A percentile compares a stretch with the other conserved stretches of the same genome.
phyloP scores from a whole-genome alignment of 2,329 filamentous ascomycete genomes.

The Verticillium isaacii region DNA sequence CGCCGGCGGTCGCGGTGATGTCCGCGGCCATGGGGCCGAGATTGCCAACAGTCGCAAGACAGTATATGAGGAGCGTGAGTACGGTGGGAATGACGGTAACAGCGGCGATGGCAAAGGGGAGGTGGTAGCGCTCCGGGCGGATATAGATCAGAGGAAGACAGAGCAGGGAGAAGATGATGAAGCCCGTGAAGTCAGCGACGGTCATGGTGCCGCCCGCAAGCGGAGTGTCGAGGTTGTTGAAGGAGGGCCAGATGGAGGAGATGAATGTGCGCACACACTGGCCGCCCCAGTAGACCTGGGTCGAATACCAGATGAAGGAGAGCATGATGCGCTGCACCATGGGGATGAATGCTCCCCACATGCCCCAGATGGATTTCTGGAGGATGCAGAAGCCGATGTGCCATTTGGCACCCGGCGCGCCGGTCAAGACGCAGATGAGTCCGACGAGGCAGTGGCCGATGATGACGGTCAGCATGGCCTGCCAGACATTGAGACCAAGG shows the following conservation, averaged over 20 bases:
- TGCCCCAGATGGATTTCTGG: slow-evolving; percentile 20
- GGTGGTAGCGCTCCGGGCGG: slow-evolving; percentile 18
- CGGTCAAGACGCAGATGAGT: slow-evolving; percentile 19
- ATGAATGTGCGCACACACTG: slow-evolving; percentile 18
- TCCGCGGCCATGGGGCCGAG: slow-evolving; percentile 18
- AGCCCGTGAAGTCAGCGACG: slow-evolving; percentile 15
- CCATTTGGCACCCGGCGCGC: slow-evolving; percentile 20
- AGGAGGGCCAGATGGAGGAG: slow-evolving; percentile 13
- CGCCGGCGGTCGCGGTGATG: slow-evolving; percentile 13
- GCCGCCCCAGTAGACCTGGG: slow-evolving; percentile 19
- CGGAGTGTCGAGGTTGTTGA: slow-evolving; percentile 11
- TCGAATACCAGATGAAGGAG: slow-evolving; percentile 20
- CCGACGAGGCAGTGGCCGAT: slow-evolving; percentile 18
- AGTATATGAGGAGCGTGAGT: slow-evolving; percentile 23
- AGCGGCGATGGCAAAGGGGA: slow-evolving; percentile 18
- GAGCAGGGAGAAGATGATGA: slow-evolving; percentile 18
- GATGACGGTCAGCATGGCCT: slow-evolving; percentile 19
- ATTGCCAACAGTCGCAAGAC: slow-evolving; percentile 19
- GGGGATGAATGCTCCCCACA: slow-evolving; percentile 19
- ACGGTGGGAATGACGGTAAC: slow-evolving; percentile 19
- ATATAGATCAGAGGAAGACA: slow-evolving; percentile 19
- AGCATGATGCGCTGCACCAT: slow-evolving; percentile 18
- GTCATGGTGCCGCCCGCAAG: slow-evolving; percentile 14
- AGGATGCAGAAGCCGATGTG: slow-evolving; percentile 21
- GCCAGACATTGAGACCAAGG: slow-evolving; percentile 21